These are phyloP conservation scores for Noccaea caerulescens DNA, from an alignment of 345 rosid genomes.

Conservation along the genomic window DNA sequence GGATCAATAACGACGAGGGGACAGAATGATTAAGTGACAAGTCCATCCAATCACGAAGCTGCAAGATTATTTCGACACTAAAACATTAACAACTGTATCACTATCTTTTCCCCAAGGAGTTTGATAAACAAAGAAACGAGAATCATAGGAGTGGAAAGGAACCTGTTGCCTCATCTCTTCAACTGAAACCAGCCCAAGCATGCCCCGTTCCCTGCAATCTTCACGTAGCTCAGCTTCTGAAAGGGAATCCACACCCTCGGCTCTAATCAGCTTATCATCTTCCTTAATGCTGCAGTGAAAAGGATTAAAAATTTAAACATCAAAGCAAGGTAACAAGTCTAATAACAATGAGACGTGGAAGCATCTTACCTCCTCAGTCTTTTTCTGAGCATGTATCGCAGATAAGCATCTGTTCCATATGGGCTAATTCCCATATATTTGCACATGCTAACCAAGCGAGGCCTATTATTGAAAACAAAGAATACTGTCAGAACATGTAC, in stretches of 20 bases:
- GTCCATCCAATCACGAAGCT: constrained; percentile 90
- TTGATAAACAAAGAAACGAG: constrained; percentile 10
- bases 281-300: constrained; percentile 58
- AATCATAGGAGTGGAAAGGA: constrained; percentile 13
- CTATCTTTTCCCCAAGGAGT: not conserved
- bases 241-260: constrained; percentile 74
- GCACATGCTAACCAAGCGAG: constrained; percentile 76
- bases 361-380: constrained; percentile 64
- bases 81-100: constrained; percentile 23
- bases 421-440: constrained; percentile 77
- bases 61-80: constrained; percentile 37
- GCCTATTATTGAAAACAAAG: constrained; percentile 48
- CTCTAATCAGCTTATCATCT: constrained; percentile 69
- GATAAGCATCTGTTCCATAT: constrained; percentile 73
- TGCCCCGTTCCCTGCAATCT: constrained; percentile 80
- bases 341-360: constrained; percentile 30
- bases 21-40: constrained; percentile 86
- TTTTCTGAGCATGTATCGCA: constrained; percentile 70
- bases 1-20: constrained; percentile 86
- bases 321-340: constrained; percentile 13
- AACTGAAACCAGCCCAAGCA: constrained; percentile 68
- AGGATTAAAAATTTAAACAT: constrained; percentile 1
- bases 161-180: constrained; percentile 88
- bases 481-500: constrained; percentile 9
- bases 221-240: constrained; percentile 75